phyloP scores from a whole-genome alignment of 306 rosid genomes.

The Citrullus mucosospermus region DNA sequence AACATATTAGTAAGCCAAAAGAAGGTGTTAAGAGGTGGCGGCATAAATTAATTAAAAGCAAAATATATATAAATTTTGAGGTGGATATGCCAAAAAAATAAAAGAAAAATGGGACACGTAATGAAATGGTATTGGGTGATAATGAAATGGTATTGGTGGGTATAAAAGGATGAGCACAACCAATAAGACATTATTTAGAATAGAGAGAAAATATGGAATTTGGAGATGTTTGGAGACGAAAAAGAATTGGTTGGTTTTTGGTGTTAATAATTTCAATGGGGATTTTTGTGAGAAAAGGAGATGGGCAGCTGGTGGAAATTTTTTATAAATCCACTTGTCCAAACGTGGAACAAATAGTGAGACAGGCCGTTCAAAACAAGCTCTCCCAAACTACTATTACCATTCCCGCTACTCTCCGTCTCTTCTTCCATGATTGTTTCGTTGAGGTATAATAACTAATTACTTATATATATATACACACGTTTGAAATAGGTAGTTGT shows the following conservation, averaged over 20 bases:
- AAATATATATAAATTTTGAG: background rate
- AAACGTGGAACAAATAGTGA: conserved; percentile 45
- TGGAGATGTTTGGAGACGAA: background rate
- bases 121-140: too few relatives aligned
- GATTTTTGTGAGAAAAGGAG: conserved; percentile 10
- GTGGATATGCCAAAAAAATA: background rate
- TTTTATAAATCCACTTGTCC: conserved; percentile 50
- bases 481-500: too few relatives aligned
- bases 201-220: background rate
- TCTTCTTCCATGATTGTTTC: conserved; percentile 53
- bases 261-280: background rate
- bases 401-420: conserved; percentile 19
- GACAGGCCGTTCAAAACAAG: conserved; percentile 47
- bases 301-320: conserved; percentile 39
- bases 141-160: too few relatives aligned
- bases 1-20: background rate
- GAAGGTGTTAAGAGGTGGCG: background rate
- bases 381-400: conserved; percentile 34
- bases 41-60: too few relatives aligned
- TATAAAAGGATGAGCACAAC: background rate
- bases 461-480: too few relatives aligned
- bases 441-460: conserved; percentile 27
- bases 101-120: too few relatives aligned
- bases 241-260: background rate
- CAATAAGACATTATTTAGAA: background rate